Conservation (phyloP, 176 grass and related monocot genomes). For the Pontederia crassipes region DNA sequence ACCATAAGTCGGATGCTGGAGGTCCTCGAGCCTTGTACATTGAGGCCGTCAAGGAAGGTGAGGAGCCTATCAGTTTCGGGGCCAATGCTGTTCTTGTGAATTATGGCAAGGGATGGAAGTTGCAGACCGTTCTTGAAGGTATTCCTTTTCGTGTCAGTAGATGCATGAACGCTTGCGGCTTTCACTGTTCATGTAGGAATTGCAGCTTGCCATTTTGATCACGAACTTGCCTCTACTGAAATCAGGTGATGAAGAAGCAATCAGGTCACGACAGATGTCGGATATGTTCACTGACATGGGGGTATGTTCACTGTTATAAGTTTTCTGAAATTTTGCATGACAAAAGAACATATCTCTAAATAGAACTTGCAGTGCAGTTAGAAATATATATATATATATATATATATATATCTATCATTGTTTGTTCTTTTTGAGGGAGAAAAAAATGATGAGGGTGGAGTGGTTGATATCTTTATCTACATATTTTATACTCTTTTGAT, state of each 20-base stretch:
- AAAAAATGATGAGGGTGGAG: too few species aligned
- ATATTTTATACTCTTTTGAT: too few species aligned
- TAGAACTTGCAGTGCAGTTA: too few species aligned
- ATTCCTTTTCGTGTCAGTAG: background rate
- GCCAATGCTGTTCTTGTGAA: slow-evolving; percentile 53
- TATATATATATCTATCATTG: too few species aligned
- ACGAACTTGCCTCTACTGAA: background rate
- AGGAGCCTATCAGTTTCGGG: slow-evolving; percentile 75
- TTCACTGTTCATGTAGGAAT: background rate
- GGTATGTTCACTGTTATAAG: background rate
- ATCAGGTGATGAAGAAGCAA: background rate
- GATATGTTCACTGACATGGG: background rate
- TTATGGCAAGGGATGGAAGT: slow-evolving; percentile 64
- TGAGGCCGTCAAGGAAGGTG: slow-evolving; percentile 62
- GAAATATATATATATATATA: too few species aligned
- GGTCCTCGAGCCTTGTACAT: slow-evolving; percentile 49
- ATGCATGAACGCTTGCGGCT: background rate
- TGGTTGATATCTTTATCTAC: too few species aligned
- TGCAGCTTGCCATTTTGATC: background rate
- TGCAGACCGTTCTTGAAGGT: slow-evolving; percentile 57
- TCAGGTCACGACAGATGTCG: background rate
- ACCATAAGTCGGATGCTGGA: slow-evolving; percentile 49
- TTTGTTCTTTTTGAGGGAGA: too few species aligned
- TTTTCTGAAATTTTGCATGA: background rate
- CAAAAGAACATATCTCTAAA: background rate